A percentile compares a stretch with the other conserved stretches of the same genome.
Conservation (phyloP, 2,329 filamentous ascomycete genomes). For the Paecilomyces dactylethromorphus region DNA sequence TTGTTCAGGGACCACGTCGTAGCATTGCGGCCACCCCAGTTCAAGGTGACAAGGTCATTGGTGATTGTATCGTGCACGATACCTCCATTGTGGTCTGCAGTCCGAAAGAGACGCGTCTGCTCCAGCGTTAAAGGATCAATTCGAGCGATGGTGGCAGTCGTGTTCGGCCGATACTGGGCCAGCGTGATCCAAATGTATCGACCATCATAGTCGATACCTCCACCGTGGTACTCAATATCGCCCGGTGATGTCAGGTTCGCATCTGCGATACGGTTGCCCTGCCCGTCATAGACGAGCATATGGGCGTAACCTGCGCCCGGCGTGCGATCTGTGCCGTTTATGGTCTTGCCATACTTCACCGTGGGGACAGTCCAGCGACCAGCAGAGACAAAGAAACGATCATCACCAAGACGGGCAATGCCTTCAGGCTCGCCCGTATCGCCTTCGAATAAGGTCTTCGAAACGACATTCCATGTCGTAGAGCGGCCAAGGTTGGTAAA, state of each 20-base stretch:
- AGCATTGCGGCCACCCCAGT: slow-evolving; percentile 42
- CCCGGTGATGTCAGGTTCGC: slow-evolving; percentile 36
- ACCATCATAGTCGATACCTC: slow-evolving; percentile 46
- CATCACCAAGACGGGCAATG: slow-evolving; percentile 36
- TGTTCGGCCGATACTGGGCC: slow-evolving; percentile 44
- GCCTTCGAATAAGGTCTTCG: slow-evolving; percentile 38
- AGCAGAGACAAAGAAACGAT: slow-evolving; percentile 41
- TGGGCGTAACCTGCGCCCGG: slow-evolving; percentile 41
- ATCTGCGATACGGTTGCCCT: slow-evolving; percentile 39
- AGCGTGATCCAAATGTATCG: slow-evolving; percentile 42
- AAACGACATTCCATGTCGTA: slow-evolving; percentile 38
- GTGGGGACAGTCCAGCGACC: slow-evolving; percentile 40
- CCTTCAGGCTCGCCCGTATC: slow-evolving; percentile 46
- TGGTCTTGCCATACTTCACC: slow-evolving; percentile 45
- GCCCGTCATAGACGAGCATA: slow-evolving; percentile 39
- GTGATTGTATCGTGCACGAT: slow-evolving; percentile 37
- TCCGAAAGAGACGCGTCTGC: slow-evolving; percentile 27
- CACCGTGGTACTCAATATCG: slow-evolving; percentile 40
- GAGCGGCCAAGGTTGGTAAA: slow-evolving; percentile 41
- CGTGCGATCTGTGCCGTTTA: slow-evolving; percentile 55
- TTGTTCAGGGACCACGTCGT: slow-evolving; percentile 27
- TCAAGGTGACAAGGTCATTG: slow-evolving; percentile 34
- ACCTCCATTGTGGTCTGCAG: slow-evolving; percentile 42
- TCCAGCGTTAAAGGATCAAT: slow-evolving; percentile 32
- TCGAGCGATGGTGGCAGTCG: slow-evolving; percentile 38